Base-by-base conservation (phyloP, 345 rosid genomes). In the Cardamine chenopodiifolia region DNA sequence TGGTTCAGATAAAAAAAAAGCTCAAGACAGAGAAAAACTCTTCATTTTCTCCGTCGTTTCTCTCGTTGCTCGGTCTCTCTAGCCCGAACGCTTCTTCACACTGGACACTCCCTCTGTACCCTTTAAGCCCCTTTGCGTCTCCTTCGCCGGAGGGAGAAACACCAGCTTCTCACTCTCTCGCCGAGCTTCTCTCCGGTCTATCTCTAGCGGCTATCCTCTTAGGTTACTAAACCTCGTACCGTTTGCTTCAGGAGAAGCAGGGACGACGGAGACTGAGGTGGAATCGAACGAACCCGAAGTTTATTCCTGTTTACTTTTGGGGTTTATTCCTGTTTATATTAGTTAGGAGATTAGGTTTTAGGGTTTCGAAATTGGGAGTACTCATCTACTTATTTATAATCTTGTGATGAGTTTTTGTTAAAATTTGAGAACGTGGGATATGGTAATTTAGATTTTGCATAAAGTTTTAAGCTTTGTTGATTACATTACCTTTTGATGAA, bases 181-280 rank as follows among this genome's bases (percentile, higher is more conserved):
- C 22, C 44, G 72, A 17, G 67, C 70, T 70, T 76, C 85, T 48
- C 84, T 81, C 32, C 85, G 78, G 32, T 69, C 71, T 63, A 48
- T 75, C 58, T 42, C 80, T 44, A 15, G 58, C 64, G 29, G 52
- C 20, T 74, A 71, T 65, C 79, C 88, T 44, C 76, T 65, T 59
- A 82, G 88, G 48, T 83, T 84, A 59, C 59, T 48, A 7, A 87
- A 80, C 65, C 73, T 84, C 54, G 79, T 70, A 22, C 83, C 88
- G 18, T 87, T 85, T 34, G 84, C 90, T 79, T 82, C 94, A 0
- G 91, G 92, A 17, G 97, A 92, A 57, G 74, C 89, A 0, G 92
- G 86, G 67, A 84, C 89, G 28, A 68, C 85, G 20, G 82, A 82
- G 74, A 75, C 87, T 3, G 77, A 84, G 76, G 80, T 82, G 80